These are phyloP conservation scores for Globisporangium paroecandrum DNA, from an alignment of 352 stramenopile genomes.

Conservation along the genomic window DNA sequence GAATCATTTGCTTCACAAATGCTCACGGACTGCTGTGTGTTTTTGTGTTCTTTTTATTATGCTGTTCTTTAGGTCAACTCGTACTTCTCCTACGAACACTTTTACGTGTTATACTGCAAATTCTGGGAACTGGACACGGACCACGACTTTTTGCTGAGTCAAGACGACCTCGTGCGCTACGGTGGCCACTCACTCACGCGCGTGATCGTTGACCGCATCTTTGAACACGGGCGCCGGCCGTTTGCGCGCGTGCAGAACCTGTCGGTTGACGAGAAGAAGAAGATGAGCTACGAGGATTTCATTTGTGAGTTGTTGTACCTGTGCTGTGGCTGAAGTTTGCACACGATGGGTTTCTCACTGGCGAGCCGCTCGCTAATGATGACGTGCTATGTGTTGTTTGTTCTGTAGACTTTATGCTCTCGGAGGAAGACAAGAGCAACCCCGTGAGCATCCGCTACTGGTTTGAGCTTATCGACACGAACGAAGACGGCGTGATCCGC, in stretches of 20 bases:
- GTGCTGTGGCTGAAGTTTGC: not conserved
- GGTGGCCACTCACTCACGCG: constrained; percentile 78
- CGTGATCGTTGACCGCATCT: constrained; percentile 87
- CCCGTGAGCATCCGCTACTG: constrained; percentile 95
- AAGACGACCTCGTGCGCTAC: constrained; percentile 83
- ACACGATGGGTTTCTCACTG: not conserved
- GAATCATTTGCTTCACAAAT: not conserved
- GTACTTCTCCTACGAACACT: constrained; percentile 99
- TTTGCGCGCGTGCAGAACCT: constrained; percentile 81
- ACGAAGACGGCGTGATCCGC: constrained; percentile 95
- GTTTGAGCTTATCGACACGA: constrained; percentile 98
- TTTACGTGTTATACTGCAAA: constrained; percentile 99
- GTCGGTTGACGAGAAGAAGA: constrained; percentile 80
- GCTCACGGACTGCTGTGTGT: not conserved
- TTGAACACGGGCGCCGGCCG: constrained; percentile 72
- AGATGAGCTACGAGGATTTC: constrained; percentile 90
- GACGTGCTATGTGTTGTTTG: not conserved
- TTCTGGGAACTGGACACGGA: constrained; percentile 99
- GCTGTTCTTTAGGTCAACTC: constrained; percentile 67
- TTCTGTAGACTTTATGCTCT: constrained; percentile 95
- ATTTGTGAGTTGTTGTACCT: constrained; percentile 58
- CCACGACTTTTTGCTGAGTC: constrained; percentile 82
- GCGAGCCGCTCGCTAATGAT: not conserved
- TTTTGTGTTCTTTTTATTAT: not conserved
- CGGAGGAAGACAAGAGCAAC: constrained; percentile 98